Base-by-base conservation (phyloP, 2,329 filamentous ascomycete genomes). In the Fusarium chlamydosporum region DNA sequence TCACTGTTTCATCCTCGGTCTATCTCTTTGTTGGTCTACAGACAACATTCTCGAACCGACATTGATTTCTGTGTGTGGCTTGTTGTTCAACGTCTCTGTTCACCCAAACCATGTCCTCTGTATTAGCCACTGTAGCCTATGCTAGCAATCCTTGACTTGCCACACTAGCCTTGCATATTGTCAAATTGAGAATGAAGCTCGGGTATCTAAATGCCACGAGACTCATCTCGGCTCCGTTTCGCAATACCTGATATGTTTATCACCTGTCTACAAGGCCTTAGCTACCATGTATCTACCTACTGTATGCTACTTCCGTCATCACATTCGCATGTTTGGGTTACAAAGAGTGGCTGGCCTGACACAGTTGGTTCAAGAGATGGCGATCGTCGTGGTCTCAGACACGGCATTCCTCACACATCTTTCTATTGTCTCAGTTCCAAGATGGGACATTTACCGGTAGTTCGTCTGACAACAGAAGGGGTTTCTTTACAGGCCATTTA, bases 161-260 rank as follows among this genome's bases (percentile, higher is more conserved):
- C 47, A 27, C 11, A 18, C 38, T 38, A 40, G 26, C 26, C 23
- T 51, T 37, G 34, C 23, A 9, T 51, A 12, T 43, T 18, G 35
- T 60, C 43, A 43, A 38, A 40, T 64, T n/a, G 38, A 27, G 23
- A 50, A n/a, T n/a, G 26, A 56, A 48, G 33, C 48, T 31, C 38
- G 57, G 35, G 41, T 42, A 35, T 29, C 20, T 38, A 37, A n/a
- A 50, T 46, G 27, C 41, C 43, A 57, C 46, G 26, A 34, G 31
- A n/a, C 48, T 67, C 56, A 70, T 71, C 52, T 70, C 67, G 67
- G 58, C 46, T 70, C 27, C 35, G 67, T 61, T 68, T 71, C 59
- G 41, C 56, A 47, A 57, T 56, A 51, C 47, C 40, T 40, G 52
- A 41, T 45, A 27, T 18, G 18, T 45, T 46, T 13, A 43, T 46